Evolutionary conservation across 164 flowering plant species (phyloP), one percentile per base, ranked within the genome.

Genomic region (Nymphaea thermarum): DNA sequence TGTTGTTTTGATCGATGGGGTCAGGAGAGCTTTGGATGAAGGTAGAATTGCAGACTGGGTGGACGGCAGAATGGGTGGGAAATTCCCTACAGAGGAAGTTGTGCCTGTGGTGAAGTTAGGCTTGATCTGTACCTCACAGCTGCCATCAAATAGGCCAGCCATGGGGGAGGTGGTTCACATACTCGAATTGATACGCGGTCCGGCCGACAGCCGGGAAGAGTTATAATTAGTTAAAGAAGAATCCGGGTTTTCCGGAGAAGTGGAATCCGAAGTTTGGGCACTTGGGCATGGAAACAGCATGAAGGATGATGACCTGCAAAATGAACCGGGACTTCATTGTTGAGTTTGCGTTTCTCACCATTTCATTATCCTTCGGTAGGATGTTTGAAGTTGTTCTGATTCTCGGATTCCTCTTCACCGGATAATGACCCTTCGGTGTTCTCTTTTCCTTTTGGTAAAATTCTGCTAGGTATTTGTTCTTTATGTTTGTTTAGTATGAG

Each of bases 161-260:
- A 91, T 94, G 97, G 86, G 78, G 66, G 97, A 94, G 74, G 98
- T 91, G 43, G 90, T 91, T 66, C 88, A 84, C 47, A 91, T 94
- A 76, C 75, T 94, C 78, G 96, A 91, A 78, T 77, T 93, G 70
- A 89, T 90, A 70, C 81, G 80, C 76, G 84, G 91, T 80, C 93
- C 98, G 59, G 80, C 88, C 43, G 95, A 86, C 74, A 84, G 89
- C 69, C 84, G 78, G 66, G 93, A 87, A 65, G 85, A 85, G 69
- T 74, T 75, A 76, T 75, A 63, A 66, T 79, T 79, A 82, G 47
- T 43, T 53, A 60, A 63, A 18, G 66, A 57, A 67, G 42, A 62
- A 61, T 60, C 53, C 17, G 63, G 78, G 71, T 61, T 75, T 66
- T 77, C 83, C 86, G 86, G 91, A 72, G 89, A 87, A 83, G 80